Base-by-base conservation (phyloP, 306 rosid genomes). In the Corylus heterophylla region DNA sequence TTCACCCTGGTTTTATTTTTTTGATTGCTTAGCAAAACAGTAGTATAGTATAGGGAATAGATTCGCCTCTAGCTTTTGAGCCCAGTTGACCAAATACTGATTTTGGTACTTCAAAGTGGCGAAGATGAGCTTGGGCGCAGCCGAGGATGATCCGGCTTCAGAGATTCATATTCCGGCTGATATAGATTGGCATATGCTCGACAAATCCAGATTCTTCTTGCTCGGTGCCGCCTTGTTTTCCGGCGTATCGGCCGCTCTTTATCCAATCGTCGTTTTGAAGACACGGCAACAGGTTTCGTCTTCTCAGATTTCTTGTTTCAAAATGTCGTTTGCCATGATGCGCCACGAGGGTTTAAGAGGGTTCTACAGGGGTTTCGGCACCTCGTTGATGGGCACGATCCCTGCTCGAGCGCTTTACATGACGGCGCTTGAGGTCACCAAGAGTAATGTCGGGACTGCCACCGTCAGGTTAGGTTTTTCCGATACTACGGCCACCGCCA, bases 401-500 rank as follows among this genome's bases (percentile, higher is more conserved):
- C 98, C 98, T 13, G 98, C 98, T 51, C 83, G 98, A 67, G 97
- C 98, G 2, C 93, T 95, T 68, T 95, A 95, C 92, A 95, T 95
- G 98, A 73, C 85, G 3, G 87, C 97, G 1, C 97, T 95, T 47
- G 98, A 95, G 76, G 80, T 90, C 22, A 95, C 98, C 11, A 95
- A 95, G 83, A 90, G 90, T 55, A 92, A 87, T 71, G 98, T 95
- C 22, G 97, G 90, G 58, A 86, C 86, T 20, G 94, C 86, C 12
- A 85, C 92, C 14, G 29, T 88, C 69, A 77, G 80, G 16, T 48
- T 90, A 69, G 98, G 98, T 5, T 90, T 89, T 78, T 95, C 98
- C 0, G 97, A 92, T 42, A 91, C 92, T 37, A 79, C 93, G 0
- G 92, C 96, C 11, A 76, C 86, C 74, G 97, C 98, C 0, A 75